Percentiles rank a stretch among this genome's conserved stretches.
phyloP scores from a whole-genome alignment of 2,329 filamentous ascomycete genomes.

The Calycina herbarum region DNA sequence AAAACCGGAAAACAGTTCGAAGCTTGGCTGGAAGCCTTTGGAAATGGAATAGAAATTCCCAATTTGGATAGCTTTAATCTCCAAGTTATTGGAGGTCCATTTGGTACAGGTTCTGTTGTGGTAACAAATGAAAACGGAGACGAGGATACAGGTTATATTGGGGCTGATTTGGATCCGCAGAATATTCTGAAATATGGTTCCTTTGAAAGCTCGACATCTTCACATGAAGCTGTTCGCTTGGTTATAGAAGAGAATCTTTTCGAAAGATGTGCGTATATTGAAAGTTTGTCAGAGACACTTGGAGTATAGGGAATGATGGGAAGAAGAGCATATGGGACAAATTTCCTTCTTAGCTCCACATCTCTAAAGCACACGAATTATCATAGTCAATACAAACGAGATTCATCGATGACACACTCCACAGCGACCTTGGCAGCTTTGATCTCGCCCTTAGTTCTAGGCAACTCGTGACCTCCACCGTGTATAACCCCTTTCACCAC shows the following conservation, averaged over 20 bases:
- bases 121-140: neutral
- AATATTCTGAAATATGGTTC: neutral
- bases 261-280: neutral
- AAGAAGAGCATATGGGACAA: too few species aligned
- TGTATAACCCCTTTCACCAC: too few species aligned
- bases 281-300: slow-evolving; percentile 4
- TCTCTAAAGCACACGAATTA: too few species aligned
- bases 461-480: too few species aligned
- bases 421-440: neutral
- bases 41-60: neutral
- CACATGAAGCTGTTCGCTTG: neutral
- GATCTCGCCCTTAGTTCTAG: neutral
- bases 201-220: neutral
- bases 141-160: neutral
- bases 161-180: neutral
- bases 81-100: neutral
- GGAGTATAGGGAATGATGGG: neutral
- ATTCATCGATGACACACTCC: neutral
- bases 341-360: too few species aligned
- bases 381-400: neutral
- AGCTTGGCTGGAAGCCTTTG: neutral
- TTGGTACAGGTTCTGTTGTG: neutral
- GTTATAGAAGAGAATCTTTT: neutral
- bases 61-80: neutral
- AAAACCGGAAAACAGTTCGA: neutral